phyloP scores from a whole-genome alignment of 2,329 filamentous ascomycete genomes.

The Emydomyces testavorans region DNA sequence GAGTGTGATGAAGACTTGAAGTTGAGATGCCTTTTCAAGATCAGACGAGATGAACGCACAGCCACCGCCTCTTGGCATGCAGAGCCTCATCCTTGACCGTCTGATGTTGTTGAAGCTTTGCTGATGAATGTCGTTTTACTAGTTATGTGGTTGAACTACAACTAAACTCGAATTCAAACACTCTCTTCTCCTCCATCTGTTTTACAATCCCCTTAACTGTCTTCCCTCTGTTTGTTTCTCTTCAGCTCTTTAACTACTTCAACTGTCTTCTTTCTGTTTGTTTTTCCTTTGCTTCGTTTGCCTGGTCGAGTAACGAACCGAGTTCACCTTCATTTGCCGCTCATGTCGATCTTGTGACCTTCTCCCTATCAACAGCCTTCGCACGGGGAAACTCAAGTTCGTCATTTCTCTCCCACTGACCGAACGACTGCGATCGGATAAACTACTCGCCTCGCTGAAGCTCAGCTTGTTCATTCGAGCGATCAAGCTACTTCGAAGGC shows the following conservation, averaged over 20 bases:
- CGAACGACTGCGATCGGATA: not conserved
- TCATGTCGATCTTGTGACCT: not conserved
- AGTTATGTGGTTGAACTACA: not conserved
- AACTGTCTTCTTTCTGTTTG: not conserved
- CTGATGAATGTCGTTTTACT: not conserved
- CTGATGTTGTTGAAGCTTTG: not conserved
- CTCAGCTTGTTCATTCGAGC: not conserved
- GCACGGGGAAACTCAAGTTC: not conserved
- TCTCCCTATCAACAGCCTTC: not conserved
- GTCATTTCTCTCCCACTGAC: not conserved
- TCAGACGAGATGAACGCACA: not conserved
- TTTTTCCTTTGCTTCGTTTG: not conserved
- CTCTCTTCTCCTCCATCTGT: not conserved
- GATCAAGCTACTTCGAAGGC: not conserved
- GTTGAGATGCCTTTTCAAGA: too few species aligned
- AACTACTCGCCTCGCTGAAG: not conserved
- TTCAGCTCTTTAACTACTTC: too few species aligned
- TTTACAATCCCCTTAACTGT: too few species aligned
- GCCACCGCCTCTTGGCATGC: constrained; percentile 3
- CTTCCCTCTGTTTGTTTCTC: too few species aligned
- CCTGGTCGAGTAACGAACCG: too few species aligned
- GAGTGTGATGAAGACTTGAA: too few species aligned
- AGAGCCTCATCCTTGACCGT: not conserved
- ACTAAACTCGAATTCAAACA: too few species aligned
- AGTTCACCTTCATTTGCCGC: not conserved